Base-by-base conservation (phyloP, 2,329 filamentous ascomycete species). In the Fusarium nelsonii region DNA sequence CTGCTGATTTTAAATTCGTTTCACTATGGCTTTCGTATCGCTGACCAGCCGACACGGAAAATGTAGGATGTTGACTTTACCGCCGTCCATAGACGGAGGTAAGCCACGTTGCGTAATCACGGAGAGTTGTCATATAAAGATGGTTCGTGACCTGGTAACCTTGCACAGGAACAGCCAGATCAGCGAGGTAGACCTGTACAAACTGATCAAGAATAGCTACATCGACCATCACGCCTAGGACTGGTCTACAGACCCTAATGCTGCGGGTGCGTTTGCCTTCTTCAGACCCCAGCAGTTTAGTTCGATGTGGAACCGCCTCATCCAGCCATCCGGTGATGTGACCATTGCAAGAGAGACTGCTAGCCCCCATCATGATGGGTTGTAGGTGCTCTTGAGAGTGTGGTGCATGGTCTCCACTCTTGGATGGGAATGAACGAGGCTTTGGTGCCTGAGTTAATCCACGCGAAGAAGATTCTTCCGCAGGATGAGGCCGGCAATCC, bases 261-360 rank as follows among this genome's bases (percentile, higher is more conserved):
- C 49, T 4, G 40, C 63, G 0, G 58, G 63, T 23, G 65, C 65
- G 5, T 68, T 68, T 3, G 65, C 63, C 5, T 56, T 67, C 23
- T 67, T 63, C 33, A 43, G 65, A 3, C 63, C 63, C 2, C 20
- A 43, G 4, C 63, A 67, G 41, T 67, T 68, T 54, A 43, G 39
- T 9, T 51, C 54, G 2, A 49, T 68, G 54, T 68, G 54, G 41
- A 49, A 52, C 8, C 32, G 52, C 23, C 44, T 68, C 1, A 68
- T 57, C n/a, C 50, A 56, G 16, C 63, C 63, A 6, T 62, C 54
- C 2, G 65, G 63, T 4, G 58, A 68, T 20, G 41, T 68, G n/a
- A 32, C 56, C 15, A 68, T 68, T 4, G 54, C 53, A 0, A 58
- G 65, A 8, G 63, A 68, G 12, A 63, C 65, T 4, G 40, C 63